phyloP scores from a whole-genome alignment of 805 yeast species.

The Nakazawaea wickerhamii region DNA sequence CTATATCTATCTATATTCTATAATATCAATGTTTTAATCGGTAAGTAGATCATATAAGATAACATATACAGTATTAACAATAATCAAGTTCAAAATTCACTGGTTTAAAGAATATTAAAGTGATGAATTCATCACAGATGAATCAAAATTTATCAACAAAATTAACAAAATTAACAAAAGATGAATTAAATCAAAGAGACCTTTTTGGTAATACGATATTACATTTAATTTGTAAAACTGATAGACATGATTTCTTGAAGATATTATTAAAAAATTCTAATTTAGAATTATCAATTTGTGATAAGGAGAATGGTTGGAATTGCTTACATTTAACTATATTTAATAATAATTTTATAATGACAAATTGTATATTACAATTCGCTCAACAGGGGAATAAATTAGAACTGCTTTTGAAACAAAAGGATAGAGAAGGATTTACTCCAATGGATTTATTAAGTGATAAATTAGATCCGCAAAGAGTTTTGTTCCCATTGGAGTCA shows the following conservation, averaged over 20 bases:
- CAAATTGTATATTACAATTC: slow-evolving; percentile 33
- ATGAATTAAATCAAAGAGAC: slow-evolving; percentile 48
- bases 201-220: slow-evolving; percentile 60
- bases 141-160: slow-evolving; percentile 12
- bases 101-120: not conserved
- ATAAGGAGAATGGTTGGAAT: slow-evolving; percentile 79
- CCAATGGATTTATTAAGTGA: slow-evolving; percentile 61
- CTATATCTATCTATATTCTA: too few relatives aligned
- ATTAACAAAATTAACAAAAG: slow-evolving; percentile 26
- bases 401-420: slow-evolving; percentile 39
- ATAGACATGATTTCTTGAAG: slow-evolving; percentile 41
- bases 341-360: slow-evolving; percentile 51
- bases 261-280: slow-evolving; percentile 43
- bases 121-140: slow-evolving; percentile 5
- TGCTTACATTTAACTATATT: slow-evolving; percentile 67
- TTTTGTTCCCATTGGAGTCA: slow-evolving; percentile 17
- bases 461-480: slow-evolving; percentile 37
- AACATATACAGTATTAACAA: not conserved
- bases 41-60: not conserved
- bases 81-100: slow-evolving; percentile 10
- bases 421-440: slow-evolving; percentile 66
- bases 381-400: slow-evolving; percentile 15
- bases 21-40: slow-evolving; percentile 19
- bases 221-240: slow-evolving; percentile 49
- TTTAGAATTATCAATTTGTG: slow-evolving; percentile 42